Conservation (phyloP, 2,329 filamentous ascomycete species). For the Coniochaeta prunicola region DNA sequence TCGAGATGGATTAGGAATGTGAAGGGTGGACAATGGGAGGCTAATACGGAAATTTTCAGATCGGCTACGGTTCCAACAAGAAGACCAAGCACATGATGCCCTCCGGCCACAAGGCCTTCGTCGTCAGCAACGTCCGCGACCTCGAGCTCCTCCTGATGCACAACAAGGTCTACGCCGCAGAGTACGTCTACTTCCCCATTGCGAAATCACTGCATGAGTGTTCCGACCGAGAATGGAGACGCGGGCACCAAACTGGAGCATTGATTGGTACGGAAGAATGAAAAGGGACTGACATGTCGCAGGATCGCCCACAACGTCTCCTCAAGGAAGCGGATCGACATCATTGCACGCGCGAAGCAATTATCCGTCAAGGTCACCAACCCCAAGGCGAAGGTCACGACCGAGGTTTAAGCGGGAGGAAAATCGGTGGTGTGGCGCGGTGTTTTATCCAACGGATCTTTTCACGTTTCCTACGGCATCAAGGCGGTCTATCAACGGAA, state of each 20-base stretch:
- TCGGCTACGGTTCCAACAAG: slow-evolving; percentile 98
- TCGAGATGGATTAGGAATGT: background rate
- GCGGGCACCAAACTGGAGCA: background rate
- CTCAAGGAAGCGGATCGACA: slow-evolving; percentile 97
- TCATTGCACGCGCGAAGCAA: slow-evolving; percentile 95
- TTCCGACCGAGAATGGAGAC: background rate
- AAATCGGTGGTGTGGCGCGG: background rate
- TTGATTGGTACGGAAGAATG: background rate
- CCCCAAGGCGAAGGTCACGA: slow-evolving; percentile 97
- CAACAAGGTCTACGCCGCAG: slow-evolving; percentile 97
- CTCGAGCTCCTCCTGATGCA: slow-evolving; percentile 99
- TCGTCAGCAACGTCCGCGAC: slow-evolving; percentile 94
- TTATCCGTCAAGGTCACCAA: slow-evolving; percentile 99
- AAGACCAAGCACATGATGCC: slow-evolving; percentile 99
- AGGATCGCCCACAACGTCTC: slow-evolving; percentile 98
- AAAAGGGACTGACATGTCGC: slow-evolving; percentile 3
- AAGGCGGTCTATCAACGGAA: slow-evolving; percentile 12
- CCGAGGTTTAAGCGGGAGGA: slow-evolving; percentile 61
- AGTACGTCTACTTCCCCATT: slow-evolving; percentile 57
- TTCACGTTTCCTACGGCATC: slow-evolving; percentile 4
- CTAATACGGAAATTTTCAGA: slow-evolving; percentile 45
- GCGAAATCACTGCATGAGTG: background rate
- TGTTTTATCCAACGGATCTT: slow-evolving; percentile 4
- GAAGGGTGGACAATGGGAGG: background rate
- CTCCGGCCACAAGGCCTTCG: slow-evolving; percentile 99